phyloP scores from a whole-genome alignment of 805 yeast genomes.

The Teunomyces cretensis region DNA sequence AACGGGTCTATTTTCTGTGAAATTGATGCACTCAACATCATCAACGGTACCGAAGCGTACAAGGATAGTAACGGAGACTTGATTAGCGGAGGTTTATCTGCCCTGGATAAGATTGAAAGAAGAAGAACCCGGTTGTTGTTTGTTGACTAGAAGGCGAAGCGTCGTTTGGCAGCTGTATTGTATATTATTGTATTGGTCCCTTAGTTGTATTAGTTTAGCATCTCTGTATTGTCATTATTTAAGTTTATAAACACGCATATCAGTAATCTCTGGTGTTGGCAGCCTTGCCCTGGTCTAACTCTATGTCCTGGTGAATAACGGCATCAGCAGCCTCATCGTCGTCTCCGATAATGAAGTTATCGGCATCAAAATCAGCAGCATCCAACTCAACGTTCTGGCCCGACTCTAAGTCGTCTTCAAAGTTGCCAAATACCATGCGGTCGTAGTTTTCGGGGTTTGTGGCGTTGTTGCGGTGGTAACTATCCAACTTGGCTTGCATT shows the following conservation, averaged over 20 bases:
- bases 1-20: slow-evolving; percentile 55
- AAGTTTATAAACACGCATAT: background rate
- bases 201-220: background rate
- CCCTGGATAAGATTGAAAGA: slow-evolving; percentile 40
- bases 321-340: slow-evolving; percentile 25
- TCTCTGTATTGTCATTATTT: background rate
- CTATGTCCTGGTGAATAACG: background rate
- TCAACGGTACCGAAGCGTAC: slow-evolving; percentile 23
- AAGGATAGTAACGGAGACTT: slow-evolving; percentile 20
- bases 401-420: slow-evolving; percentile 36
- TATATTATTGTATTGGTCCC: slow-evolving; percentile 3
- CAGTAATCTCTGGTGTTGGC: background rate
- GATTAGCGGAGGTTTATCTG: slow-evolving; percentile 20
- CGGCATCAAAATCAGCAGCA: slow-evolving; percentile 39
- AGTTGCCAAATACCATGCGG: slow-evolving; percentile 38
- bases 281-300: background rate
- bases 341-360: slow-evolving; percentile 41
- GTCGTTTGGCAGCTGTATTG: background rate
- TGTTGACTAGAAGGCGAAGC: slow-evolving; percentile 19
- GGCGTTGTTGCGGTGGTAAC: slow-evolving; percentile 20
- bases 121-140: slow-evolving; percentile 43
- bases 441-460: slow-evolving; percentile 21
- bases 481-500: slow-evolving; percentile 39
- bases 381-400: slow-evolving; percentile 32
- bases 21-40: slow-evolving; percentile 32